These are phyloP conservation scores for Corymbia maculata DNA, from an alignment of 345 rosid genomes.

Conservation along the genomic window DNA sequence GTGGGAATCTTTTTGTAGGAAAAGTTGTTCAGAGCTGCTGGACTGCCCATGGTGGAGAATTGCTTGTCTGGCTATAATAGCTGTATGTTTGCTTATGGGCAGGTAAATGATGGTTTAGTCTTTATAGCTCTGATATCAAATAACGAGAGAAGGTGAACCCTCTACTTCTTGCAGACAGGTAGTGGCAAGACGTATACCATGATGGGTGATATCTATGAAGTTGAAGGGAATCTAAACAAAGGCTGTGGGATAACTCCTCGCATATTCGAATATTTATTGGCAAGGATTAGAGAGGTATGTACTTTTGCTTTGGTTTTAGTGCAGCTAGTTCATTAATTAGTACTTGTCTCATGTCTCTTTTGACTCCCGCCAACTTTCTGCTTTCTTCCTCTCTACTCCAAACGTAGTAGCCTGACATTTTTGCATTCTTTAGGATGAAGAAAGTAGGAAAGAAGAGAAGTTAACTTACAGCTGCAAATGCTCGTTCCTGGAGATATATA, in stretches of 20 bases:
- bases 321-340: neutral
- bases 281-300: constrained; percentile 60
- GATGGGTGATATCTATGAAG: constrained; percentile 75
- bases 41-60: constrained; percentile 93
- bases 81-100: constrained; percentile 95
- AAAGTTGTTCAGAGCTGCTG: constrained; percentile 64
- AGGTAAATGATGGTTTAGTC: constrained; percentile 29
- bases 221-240: constrained; percentile 38
- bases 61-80: constrained; percentile 94
- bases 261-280: constrained; percentile 67
- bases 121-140: neutral
- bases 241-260: constrained; percentile 90
- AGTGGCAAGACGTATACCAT: constrained; percentile 97
- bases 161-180: constrained; percentile 62
- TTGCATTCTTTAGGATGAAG: constrained; percentile 56
- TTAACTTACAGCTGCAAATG: constrained; percentile 81
- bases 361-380: neutral
- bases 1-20: constrained; percentile 29
- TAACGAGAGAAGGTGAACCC: neutral
- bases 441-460: constrained; percentile 60
- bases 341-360: neutral
- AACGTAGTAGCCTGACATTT: neutral
- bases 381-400: neutral
- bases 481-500: constrained; percentile 89
- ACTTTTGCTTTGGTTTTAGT: neutral